Evolutionary conservation across 768 basidiomycete genomes (phyloP), one percentile per base, ranked within the genome.

Genomic region (Podaxis sp.): DNA sequence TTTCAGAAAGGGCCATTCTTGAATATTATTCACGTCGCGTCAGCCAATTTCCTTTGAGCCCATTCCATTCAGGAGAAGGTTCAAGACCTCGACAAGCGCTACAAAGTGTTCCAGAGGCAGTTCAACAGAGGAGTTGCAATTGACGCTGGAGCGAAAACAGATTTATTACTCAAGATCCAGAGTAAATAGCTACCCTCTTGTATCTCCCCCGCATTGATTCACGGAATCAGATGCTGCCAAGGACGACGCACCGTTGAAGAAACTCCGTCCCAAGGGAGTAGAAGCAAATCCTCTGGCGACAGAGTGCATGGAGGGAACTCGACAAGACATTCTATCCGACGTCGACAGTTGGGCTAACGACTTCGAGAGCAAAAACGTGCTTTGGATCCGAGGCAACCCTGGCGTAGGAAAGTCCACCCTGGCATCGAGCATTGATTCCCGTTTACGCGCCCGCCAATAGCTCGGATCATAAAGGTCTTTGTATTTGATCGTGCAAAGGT

Each of bases 321-420:
- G 66, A 10, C 7, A 13, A 9, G 53, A 55, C 42, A 57, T 61
- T 32, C 60, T 64, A 18, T 37, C 37, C 44, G 27, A 36, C 23
- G 47, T 65, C 36, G 59, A 64, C 28, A 55, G 53, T 18, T 57
- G 63, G 70, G 44, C 63, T 11, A 46, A 63, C 46, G 62, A 67
- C 54, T 5, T 61, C 18, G 51, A 62, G 10, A 64, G 62, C 23
- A 40, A 27, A 3, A 70, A 69, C 50, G 64, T 70, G 13, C 60
- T 67, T 27, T 67, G 66, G 68, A 51, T 70, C 28, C 51, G 47
- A 5, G 69, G 69, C 5, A 59, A 55, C 58, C 68, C 68, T 9
- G 68, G 68, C 16, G 66, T 62, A 1, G 70, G 70, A 11, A 71
- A 71, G 27, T 70, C 69, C 16, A 52, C 68, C 21, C 62, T 69